Evolutionary conservation across 169 alveolate genomes (phyloP), one percentile per base, ranked within the genome.

Genomic region (Cardiosporidium cionae): DNA sequence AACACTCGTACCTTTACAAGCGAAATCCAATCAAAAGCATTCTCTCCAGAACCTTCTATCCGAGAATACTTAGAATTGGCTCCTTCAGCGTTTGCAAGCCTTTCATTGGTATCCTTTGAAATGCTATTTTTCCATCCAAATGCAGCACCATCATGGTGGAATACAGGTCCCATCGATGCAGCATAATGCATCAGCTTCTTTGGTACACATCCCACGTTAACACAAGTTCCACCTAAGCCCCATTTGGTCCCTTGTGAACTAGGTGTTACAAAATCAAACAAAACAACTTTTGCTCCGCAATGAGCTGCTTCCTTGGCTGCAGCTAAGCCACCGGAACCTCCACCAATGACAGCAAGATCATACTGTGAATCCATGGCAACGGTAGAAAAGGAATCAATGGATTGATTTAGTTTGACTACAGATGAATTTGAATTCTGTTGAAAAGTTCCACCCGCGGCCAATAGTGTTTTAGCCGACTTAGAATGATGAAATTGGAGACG

Each of bases 151-250:
- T 87, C 90, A 64, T 89, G 84, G 52, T 85, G 83, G 65, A 80
- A 70, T 27, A 62, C 35, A 68, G 86, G 94, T 65, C 94, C 95
- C 63, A 93, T 68, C 7, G 86, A 36, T 7, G 95, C 97, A 28
- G 98, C 94, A 77, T 90, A 95, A 71, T 96, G 99, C 98, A 97
- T 94, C 79, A 97, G 87, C 82, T 96, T 97, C 86, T 97, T 97
- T 9, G 99, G 99, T 31, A 97, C 96, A 78, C 99, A 97, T 9
- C 99, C 99, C 3, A 96, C 99, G 81, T 96, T 96, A 7, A 97
- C 99, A 75, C 99, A 97, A 4, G 99, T 96, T 7, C 99, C 99
- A 52, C 98, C 98, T 7, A 75, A 67, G 9, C 95, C 96, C 99
- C 99, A 97, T 37, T 88, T 86, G 0, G 98, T 89, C 33, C 99